These are phyloP conservation scores for Akanthomyces dipterigenus DNA, from an alignment of 2,329 filamentous ascomycete genomes.

Conservation along the genomic window DNA sequence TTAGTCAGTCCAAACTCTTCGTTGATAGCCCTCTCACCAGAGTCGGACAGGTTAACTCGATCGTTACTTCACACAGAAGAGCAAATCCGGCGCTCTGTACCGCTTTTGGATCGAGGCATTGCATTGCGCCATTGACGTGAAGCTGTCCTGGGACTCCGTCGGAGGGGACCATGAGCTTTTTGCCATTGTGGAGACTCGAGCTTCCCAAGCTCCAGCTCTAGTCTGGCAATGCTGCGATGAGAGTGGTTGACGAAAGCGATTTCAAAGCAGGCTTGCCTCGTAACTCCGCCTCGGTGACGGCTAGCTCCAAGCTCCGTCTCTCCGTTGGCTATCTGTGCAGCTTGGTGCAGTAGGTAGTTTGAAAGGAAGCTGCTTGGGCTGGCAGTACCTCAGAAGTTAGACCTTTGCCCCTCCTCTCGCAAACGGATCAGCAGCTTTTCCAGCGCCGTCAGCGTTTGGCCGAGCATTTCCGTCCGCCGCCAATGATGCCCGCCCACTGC, in stretches of 20 bases:
- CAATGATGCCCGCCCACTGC: not conserved
- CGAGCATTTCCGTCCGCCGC: not conserved
- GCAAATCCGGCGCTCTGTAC: no score
- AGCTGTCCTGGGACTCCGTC: not conserved
- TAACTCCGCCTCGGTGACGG: conserved; percentile 6
- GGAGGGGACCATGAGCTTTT: not conserved
- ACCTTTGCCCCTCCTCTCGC: not conserved
- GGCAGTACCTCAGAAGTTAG: not conserved
- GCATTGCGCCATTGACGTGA: not conserved
- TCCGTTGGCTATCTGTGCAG: not conserved
- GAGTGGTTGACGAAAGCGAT: not conserved
- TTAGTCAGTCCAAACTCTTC: no score
- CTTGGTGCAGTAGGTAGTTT: not conserved
- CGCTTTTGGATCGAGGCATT: no score
- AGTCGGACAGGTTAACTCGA: no score
- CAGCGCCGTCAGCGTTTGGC: not conserved
- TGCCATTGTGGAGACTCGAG: not conserved
- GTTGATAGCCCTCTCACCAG: no score
- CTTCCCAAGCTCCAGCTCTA: not conserved
- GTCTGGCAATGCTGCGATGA: not conserved
- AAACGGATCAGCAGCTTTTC: not conserved
- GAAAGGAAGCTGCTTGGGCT: no score
- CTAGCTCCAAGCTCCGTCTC: conserved; percentile 1
- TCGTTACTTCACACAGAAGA: no score
- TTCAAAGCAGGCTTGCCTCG: conserved; percentile 1